Evolutionary conservation across 1,139 yeast species (phyloP).

Genomic region (Williopsis jadinii): DNA sequence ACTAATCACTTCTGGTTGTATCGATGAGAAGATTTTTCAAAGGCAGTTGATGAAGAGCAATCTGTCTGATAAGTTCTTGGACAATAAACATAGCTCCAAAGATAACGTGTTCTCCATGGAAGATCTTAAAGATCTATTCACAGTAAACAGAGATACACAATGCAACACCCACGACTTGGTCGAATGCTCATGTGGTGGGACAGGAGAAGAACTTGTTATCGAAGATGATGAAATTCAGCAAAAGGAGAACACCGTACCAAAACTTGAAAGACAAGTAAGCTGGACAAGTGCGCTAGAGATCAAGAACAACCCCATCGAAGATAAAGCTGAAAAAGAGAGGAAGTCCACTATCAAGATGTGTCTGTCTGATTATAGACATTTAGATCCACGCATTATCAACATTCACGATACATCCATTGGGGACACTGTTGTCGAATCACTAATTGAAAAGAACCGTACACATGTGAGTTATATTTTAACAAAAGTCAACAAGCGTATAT

Average conservation of each 20-base stretch:
- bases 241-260: slow-evolving; percentile 8
- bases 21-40: slow-evolving; percentile 45
- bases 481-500: slow-evolving; percentile 17
- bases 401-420: slow-evolving; percentile 19
- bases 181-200: slow-evolving; percentile 62
- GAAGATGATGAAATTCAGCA: slow-evolving; percentile 21
- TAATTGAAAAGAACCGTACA: slow-evolving; percentile 8
- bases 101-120: slow-evolving; percentile 50
- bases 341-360: slow-evolving; percentile 44
- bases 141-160: slow-evolving; percentile 41
- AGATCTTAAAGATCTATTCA: slow-evolving; percentile 73
- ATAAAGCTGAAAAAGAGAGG: slow-evolving; percentile 23
- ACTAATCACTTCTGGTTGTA: slow-evolving; percentile 23
- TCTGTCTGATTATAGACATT: slow-evolving; percentile 54
- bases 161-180: slow-evolving; percentile 83
- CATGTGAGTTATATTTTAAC: slow-evolving; percentile 16
- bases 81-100: slow-evolving; percentile 36
- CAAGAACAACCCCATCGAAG: slow-evolving; percentile 30
- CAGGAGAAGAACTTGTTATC: slow-evolving; percentile 31
- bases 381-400: slow-evolving; percentile 34
- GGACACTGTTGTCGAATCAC: slow-evolving; percentile 15
- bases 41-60: slow-evolving; percentile 86
- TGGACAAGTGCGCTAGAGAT: slow-evolving; percentile 52
- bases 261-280: slow-evolving; percentile 11
- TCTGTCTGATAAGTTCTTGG: slow-evolving; percentile 72